Conservation (phyloP, 441 rosid genomes). For the Geranium incanum region DNA sequence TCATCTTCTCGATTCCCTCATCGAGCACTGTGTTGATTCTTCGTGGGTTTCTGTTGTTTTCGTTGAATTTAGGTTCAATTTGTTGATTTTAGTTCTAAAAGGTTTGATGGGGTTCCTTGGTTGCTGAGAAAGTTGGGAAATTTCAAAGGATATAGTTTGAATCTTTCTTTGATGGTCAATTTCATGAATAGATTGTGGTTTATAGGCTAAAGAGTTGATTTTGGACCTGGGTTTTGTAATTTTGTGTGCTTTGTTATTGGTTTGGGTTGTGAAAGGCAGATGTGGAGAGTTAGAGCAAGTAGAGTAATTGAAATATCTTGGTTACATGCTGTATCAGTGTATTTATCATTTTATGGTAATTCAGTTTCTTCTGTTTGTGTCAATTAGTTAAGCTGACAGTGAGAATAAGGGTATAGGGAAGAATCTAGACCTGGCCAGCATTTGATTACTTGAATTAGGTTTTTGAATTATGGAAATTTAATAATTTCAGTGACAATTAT, state of each 20-base stretch:
- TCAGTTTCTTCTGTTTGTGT: background rate
- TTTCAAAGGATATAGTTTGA: background rate
- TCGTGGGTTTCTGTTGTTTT: background rate
- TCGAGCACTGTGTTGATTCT: background rate
- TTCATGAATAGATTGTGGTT: background rate
- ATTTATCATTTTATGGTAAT: too few species aligned
- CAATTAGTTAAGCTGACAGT: too few species aligned
- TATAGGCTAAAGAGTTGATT: background rate
- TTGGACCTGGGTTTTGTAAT: too few species aligned
- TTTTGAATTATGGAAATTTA: background rate
- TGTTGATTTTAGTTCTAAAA: background rate
- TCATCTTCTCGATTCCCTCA: background rate
- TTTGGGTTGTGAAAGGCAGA: background rate
- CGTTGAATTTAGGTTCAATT: slow-evolving; percentile 4
- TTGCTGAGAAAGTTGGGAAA: background rate
- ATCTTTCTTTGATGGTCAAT: background rate
- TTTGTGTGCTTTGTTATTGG: background rate
- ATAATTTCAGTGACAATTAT: background rate
- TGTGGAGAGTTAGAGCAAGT: background rate
- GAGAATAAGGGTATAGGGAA: background rate
- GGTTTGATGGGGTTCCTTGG: background rate
- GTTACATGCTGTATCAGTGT: background rate
- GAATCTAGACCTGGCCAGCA: too few species aligned
- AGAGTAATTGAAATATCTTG: too few species aligned
- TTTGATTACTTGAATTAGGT: too few species aligned